These are phyloP conservation scores for Exophiala spinifera DNA, from an alignment of 2,329 filamentous ascomycete species.

Conservation along the genomic window DNA sequence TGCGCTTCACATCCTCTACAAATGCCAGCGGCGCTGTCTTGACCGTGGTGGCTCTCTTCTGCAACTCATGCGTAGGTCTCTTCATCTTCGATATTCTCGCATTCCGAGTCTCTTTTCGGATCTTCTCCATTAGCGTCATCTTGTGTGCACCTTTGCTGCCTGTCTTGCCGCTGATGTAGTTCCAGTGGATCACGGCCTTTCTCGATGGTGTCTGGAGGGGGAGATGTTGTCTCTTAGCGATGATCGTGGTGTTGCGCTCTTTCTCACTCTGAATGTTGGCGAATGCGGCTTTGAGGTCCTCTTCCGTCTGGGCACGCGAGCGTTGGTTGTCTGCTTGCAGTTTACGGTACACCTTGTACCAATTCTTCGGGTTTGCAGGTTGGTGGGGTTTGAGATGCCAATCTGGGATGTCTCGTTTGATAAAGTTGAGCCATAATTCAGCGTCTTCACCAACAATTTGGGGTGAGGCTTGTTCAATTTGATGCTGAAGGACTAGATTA, in stretches of 20 bases:
- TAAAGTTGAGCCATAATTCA: conserved; percentile 76
- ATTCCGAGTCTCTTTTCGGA: conserved; percentile 56
- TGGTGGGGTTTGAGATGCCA: conserved; percentile 62
- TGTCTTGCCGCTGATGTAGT: conserved; percentile 22
- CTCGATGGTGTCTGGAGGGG: conserved; percentile 3
- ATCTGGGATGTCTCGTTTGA: conserved; percentile 70
- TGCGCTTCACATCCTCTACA: conserved; percentile 35
- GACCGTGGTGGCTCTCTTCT: conserved; percentile 38
- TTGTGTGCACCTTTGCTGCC: conserved; percentile 41
- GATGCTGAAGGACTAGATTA: conserved; percentile 35
- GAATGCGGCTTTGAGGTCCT: conserved; percentile 56
- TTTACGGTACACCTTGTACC: conserved; percentile 74
- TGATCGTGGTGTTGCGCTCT: conserved; percentile 55
- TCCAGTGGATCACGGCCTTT: conserved; percentile 10
- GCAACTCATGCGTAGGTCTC: conserved; percentile 41
- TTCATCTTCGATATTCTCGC: conserved; percentile 40
- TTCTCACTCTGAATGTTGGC: conserved; percentile 58
- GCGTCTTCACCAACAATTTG: conserved; percentile 68
- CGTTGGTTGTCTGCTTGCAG: conserved; percentile 60
- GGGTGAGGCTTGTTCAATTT: conserved; percentile 71
- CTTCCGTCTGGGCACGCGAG: conserved; percentile 59
- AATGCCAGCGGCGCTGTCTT: conserved; percentile 40
- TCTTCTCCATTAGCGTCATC: conserved; percentile 50
- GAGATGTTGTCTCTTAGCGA: conserved; percentile 46
- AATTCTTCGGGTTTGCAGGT: conserved; percentile 65